Base-by-base conservation (phyloP, 768 basidiomycete species). In the Boletus rubropictus region DNA sequence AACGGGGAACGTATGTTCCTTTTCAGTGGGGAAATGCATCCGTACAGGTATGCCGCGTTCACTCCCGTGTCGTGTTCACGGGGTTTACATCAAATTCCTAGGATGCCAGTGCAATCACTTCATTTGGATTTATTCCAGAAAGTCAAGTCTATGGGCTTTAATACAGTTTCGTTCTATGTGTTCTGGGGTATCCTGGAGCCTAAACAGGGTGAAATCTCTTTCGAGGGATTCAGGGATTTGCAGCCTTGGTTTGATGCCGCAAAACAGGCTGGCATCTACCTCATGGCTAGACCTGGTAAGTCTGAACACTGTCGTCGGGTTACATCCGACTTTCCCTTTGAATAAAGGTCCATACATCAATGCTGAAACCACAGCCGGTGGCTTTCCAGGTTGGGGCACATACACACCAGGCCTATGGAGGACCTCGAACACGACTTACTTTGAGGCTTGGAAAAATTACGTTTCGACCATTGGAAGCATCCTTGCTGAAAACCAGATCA, bases 1-100 rank as follows among this genome's bases (percentile, higher is more conserved):
- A 67, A 74, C 1, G 79, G 78, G 6, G 77, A 81, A 52, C 70
- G 80, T 7, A 54, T 75, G 20, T 81, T 81, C 63, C 70, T 82
- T 36, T 72, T 79, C 32, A 77, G 77, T 9, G 82, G 81, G 22
- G 82, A 84, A 59, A 67, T 81, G 44, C 81, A 84, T 55, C 75
- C 82, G 14, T 82, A 78, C 74, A 69, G 81, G 52, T 59, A 50
- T 33, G 9, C 5, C 31, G 1, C 25, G 1, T 21, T 35, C 32
- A 12, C 20, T 7, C 33, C 14, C 15, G 1, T n/a, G 9, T 32
- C 2, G 24, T 37, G 6, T 44, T 34, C 11, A 37, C 14, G 6
- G 35, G 5, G 20, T 24, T 50, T 20, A 43, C 35, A 15, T 21
- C 20, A 9, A 18, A 29, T 20, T 22, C 25, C 14, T 28, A 62